Evolutionary conservation across 2,329 filamentous ascomycete species (phyloP), one percentile per base, ranked within the genome.

Genomic region (Trichoderma sp.): DNA sequence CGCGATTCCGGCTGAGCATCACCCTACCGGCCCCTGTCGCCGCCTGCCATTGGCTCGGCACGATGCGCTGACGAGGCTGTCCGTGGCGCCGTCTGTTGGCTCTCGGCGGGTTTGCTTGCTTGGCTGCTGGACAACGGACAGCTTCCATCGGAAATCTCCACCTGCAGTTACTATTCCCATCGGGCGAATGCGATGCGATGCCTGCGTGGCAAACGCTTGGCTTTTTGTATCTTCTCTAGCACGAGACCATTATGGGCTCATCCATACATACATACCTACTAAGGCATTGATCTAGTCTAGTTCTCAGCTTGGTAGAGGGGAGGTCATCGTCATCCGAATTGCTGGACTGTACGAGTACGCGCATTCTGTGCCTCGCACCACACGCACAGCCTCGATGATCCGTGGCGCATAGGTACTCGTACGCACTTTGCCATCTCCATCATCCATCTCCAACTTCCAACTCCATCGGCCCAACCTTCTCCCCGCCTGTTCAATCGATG

Each of bases 21-120:
- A 14, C 60, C 63, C 60, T 9, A 27, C 3, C 63, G 27, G 33
- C 62, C 33, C 63, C 31, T 35, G 38, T 31, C 31, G 41, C 60
- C 4, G 16, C 8, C 2, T 50, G 64, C 73, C 73, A 75, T 75
- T 75, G 73, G 73, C 41, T 64, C 73, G 73, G 65, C 38, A 75
- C 60, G 60, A 75, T 69, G 38, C 73, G 73, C 64, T 75, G 73
- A 71, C 64, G 65, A 71, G 65, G 73, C 73, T 75, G 50, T n/a
- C 27, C 69, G 65, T 65, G 65, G 60, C 60, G 60, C n/a, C 29
- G 11, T 9, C 7, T 6, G 33, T 63, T 63, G 29, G 59, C 29
- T 62, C 18, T 31, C 27, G 27, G 24, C 9, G 11, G 50, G 21
- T 62, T 18, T 11, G 6, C 24, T 8, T 33, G 59, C 59, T 31